These are phyloP conservation scores for Lichtheimia corymbifera DNA, from an alignment of 371 early-diverging fungal species.

Conservation along the genomic window DNA sequence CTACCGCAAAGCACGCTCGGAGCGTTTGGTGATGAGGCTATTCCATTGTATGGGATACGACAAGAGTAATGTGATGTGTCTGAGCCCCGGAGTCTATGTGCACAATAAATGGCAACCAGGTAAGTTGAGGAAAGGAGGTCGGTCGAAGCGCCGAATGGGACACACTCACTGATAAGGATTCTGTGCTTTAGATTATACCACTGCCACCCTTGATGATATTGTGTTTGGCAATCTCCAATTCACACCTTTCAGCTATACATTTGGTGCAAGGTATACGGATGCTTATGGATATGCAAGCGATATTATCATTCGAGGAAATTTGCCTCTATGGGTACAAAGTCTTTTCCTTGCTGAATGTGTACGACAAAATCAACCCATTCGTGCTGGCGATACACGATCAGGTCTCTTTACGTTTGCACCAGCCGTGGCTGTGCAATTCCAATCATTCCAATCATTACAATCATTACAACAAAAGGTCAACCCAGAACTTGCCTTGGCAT, in stretches of 20 bases:
- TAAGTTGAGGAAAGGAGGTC: no score
- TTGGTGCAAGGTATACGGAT: conserved; percentile 47
- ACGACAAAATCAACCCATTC: conserved; percentile 26
- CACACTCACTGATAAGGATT: background rate
- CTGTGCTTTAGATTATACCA: background rate
- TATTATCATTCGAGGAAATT: conserved; percentile 39
- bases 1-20: conserved; percentile 39
- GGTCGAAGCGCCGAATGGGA: background rate
- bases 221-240: conserved; percentile 10
- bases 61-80: conserved; percentile 28
- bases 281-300: conserved; percentile 35
- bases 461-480: conserved; percentile 7
- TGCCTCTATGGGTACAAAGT: conserved; percentile 47
- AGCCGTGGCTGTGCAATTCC: conserved; percentile 35
- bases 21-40: conserved; percentile 35
- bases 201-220: background rate
- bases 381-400: conserved; percentile 26
- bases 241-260: conserved; percentile 50
- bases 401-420: conserved; percentile 48
- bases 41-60: conserved; percentile 25
- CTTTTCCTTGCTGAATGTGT: conserved; percentile 35
- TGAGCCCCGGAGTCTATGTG: conserved; percentile 45
- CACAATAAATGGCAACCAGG: conserved; percentile 37
- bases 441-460: conserved; percentile 9
- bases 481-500: conserved; percentile 33